Conservation (phyloP, 2,329 filamentous ascomycete genomes). For the Colletotrichum sp. region DNA sequence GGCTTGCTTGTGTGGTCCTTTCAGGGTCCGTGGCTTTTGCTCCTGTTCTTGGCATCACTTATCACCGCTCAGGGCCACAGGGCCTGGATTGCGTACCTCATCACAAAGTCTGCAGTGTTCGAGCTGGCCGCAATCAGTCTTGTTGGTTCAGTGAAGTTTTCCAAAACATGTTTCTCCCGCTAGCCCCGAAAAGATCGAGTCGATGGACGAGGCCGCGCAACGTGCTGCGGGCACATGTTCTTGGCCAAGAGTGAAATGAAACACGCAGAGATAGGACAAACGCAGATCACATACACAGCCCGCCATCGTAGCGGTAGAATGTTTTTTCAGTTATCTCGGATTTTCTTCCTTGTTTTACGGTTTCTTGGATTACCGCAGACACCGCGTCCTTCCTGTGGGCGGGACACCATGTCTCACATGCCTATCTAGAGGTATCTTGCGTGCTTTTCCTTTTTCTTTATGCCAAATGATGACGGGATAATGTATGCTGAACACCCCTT, state of each 20-base stretch:
- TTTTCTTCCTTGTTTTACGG: slow-evolving; percentile 7
- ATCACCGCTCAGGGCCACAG: background rate
- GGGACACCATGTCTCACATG: slow-evolving; percentile 12
- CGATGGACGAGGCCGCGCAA: slow-evolving; percentile 2
- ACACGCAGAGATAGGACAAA: background rate
- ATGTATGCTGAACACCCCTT: background rate
- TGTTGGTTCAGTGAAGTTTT: background rate
- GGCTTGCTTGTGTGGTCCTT: background rate
- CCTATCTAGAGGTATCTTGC: slow-evolving; percentile 15
- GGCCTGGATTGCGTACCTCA: background rate
- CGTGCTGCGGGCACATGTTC: slow-evolving; percentile 3
- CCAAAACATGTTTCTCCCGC: background rate
- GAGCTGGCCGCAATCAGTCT: background rate
- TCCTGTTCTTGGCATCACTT: background rate
- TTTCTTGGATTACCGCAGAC: background rate
- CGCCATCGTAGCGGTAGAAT: background rate
- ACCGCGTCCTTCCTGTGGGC: background rate
- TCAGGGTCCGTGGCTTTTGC: background rate
- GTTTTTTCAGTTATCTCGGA: background rate
- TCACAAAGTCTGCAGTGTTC: background rate
- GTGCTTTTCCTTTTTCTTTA: background rate
- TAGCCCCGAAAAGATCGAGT: background rate
- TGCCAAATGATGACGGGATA: background rate
- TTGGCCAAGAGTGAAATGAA: background rate
- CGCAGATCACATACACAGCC: background rate